Evolutionary conservation across 2,329 filamentous ascomycete species (phyloP).

Genomic region (Cryoendolithus antarcticus): DNA sequence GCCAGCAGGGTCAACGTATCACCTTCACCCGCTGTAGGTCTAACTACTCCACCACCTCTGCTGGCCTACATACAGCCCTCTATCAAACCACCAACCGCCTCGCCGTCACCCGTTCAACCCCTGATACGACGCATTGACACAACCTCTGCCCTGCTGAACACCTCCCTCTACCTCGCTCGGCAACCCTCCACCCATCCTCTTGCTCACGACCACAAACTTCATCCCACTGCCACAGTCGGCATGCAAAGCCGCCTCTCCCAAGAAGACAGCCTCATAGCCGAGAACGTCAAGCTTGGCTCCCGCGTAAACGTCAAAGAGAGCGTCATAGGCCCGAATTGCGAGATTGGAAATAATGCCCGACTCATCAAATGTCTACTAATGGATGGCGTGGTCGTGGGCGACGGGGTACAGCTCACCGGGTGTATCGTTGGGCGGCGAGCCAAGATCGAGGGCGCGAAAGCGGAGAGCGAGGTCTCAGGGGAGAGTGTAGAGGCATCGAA

Average conservation of each 20-base stretch:
- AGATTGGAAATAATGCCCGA: constrained; percentile 74
- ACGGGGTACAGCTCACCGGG: constrained; percentile 71
- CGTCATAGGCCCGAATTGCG: constrained; percentile 77
- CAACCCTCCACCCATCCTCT: constrained; percentile 55
- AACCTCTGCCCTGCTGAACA: constrained; percentile 63
- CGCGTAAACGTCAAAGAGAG: constrained; percentile 87
- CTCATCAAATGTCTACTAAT: constrained; percentile 81
- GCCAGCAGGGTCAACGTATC: constrained; percentile 21
- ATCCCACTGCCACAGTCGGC: constrained; percentile 71
- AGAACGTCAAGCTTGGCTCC: constrained; percentile 80
- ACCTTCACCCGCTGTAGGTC: constrained; percentile 6
- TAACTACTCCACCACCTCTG: constrained; percentile 37
- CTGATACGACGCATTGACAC: constrained; percentile 84
- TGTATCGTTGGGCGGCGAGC: constrained; percentile 75
- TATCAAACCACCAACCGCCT: constrained; percentile 4
- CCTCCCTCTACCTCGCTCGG: constrained; percentile 79
- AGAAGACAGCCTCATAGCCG: constrained; percentile 69
- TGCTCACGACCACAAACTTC: constrained; percentile 66
- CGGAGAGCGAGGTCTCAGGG: constrained; percentile 4
- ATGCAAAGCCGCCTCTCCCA: constrained; percentile 69
- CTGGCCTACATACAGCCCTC: constrained; percentile 70
- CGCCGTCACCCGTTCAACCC: constrained; percentile 27
- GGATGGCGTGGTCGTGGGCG: constrained; percentile 78
- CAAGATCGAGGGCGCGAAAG: constrained; percentile 56
- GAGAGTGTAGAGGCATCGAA: constrained; percentile 37